phyloP scores from a whole-genome alignment of 768 basidiomycete species.

The Termitomyces sp. region DNA sequence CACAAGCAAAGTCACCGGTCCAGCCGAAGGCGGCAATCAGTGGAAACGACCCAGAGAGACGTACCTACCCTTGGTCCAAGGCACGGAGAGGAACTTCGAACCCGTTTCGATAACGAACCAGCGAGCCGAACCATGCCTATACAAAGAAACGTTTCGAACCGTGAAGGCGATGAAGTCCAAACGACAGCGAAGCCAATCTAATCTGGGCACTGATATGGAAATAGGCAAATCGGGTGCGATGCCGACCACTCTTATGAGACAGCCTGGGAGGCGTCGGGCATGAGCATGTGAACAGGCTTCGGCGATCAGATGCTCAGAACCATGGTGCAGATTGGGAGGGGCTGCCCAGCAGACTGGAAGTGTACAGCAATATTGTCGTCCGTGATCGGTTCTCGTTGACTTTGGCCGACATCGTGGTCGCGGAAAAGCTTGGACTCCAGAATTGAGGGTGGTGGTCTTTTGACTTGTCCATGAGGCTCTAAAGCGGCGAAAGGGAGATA shows the following conservation, averaged over 20 bases:
- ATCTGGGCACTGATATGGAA: constrained; percentile 7
- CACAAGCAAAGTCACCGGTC: too few species aligned
- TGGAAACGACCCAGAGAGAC: not conserved
- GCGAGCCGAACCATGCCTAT: not conserved
- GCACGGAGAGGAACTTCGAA: not conserved
- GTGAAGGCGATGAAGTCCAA: not conserved
- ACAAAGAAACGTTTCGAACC: constrained; percentile 3
- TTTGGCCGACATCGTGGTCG: not conserved
- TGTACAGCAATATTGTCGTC: not conserved
- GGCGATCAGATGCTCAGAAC: constrained; percentile 5
- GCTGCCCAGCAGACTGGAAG: not conserved
- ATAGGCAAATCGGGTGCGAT: constrained; percentile 6
- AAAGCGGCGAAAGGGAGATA: not conserved
- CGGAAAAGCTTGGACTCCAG: not conserved
- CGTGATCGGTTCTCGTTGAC: constrained; percentile 1
- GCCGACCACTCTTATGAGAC: not conserved
- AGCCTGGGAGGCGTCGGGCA: not conserved
- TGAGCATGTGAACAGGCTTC: not conserved
- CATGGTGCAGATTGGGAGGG: not conserved
- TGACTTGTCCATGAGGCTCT: not conserved
- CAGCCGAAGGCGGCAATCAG: not conserved
- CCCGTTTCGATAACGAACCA: constrained; percentile 1
- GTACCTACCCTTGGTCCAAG: not conserved
- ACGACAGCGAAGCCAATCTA: constrained; percentile 10
- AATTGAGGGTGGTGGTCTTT: not conserved